Percentiles rank a stretch among this genome's conserved stretches.
Conservation (phyloP, 2,329 filamentous ascomycete species). For the Cyphellophora attinorum region DNA sequence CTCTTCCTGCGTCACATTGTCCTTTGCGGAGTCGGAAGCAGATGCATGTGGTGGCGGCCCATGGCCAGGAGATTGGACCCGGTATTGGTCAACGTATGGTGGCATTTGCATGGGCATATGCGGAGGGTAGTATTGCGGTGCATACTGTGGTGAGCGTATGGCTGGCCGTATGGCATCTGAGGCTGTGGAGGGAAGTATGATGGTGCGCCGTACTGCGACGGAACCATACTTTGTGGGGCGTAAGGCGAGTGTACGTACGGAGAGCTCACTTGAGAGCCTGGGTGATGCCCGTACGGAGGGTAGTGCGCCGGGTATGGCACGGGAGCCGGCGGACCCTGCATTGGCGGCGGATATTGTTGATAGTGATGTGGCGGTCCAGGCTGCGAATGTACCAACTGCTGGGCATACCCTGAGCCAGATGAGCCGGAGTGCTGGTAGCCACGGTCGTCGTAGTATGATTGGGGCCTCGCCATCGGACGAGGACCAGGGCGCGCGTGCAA, state of each 20-base stretch:
- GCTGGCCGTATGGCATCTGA: not conserved
- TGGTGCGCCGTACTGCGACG: slow-evolving; percentile 21
- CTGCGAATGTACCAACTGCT: slow-evolving; percentile 14
- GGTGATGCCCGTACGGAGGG: slow-evolving; percentile 6
- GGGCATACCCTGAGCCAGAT: slow-evolving; percentile 24
- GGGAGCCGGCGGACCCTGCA: not conserved
- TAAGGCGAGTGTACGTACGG: slow-evolving; percentile 23
- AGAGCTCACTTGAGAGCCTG: slow-evolving; percentile 15
- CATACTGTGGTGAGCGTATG: slow-evolving; percentile 9
- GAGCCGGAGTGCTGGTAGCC: slow-evolving; percentile 31
- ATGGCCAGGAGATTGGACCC: not conserved
- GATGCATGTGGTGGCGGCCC: slow-evolving; percentile 7
- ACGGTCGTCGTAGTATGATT: slow-evolving; percentile 18
- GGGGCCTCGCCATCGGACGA: slow-evolving; percentile 15
- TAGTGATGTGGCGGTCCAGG: slow-evolving; percentile 14
- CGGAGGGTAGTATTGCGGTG: slow-evolving; percentile 25
- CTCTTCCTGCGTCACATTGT: slow-evolving; percentile 43
- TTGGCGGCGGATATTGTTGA: slow-evolving; percentile 1
- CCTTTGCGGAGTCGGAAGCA: slow-evolving; percentile 12
- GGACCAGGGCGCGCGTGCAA: slow-evolving; percentile 18
- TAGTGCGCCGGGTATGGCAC: slow-evolving; percentile 1
- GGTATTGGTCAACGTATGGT: slow-evolving; percentile 12
- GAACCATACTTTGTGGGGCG: slow-evolving; percentile 27
- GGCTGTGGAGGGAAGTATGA: not conserved
- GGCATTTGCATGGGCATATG: slow-evolving; percentile 21